phyloP scores from a whole-genome alignment of 1,139 yeast genomes.

The Yamadazyma diddensiae region DNA sequence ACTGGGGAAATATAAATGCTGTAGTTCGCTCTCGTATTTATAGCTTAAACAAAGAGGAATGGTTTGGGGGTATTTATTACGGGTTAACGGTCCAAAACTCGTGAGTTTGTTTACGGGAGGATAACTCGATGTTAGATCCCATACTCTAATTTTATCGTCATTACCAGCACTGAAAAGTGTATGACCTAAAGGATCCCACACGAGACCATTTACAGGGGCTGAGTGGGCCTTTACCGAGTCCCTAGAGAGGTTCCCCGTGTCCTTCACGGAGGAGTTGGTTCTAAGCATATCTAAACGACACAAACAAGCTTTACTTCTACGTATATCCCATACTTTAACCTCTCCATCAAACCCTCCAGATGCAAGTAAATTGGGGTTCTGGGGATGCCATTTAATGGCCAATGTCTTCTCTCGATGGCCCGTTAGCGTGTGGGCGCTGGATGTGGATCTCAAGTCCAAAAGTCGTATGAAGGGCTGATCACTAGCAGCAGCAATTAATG shows the following conservation, averaged over 20 bases:
- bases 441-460: slow-evolving; percentile 67
- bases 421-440: slow-evolving; percentile 65
- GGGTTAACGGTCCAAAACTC: slow-evolving; percentile 75
- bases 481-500: slow-evolving; percentile 66
- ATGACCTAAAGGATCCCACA: slow-evolving; percentile 66
- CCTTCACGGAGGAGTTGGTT: slow-evolving; percentile 23
- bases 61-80: slow-evolving; percentile 57
- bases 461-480: slow-evolving; percentile 71
- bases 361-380: slow-evolving; percentile 56
- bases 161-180: slow-evolving; percentile 63
- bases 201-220: slow-evolving; percentile 71
- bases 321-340: slow-evolving; percentile 69
- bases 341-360: slow-evolving; percentile 79
- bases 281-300: slow-evolving; percentile 54
- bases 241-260: slow-evolving; percentile 25
- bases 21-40: slow-evolving; percentile 46
- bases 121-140: slow-evolving; percentile 58
- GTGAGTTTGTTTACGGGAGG: slow-evolving; percentile 58
- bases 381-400: slow-evolving; percentile 78
- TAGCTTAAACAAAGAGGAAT: slow-evolving; percentile 47
- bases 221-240: slow-evolving; percentile 62
- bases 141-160: slow-evolving; percentile 72
- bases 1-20: slow-evolving; percentile 65
- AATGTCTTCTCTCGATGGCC: slow-evolving; percentile 66
- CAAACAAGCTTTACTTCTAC: slow-evolving; percentile 65